phyloP scores from a whole-genome alignment of 2,329 filamentous ascomycete genomes.

The Trichothecium roseum region DNA sequence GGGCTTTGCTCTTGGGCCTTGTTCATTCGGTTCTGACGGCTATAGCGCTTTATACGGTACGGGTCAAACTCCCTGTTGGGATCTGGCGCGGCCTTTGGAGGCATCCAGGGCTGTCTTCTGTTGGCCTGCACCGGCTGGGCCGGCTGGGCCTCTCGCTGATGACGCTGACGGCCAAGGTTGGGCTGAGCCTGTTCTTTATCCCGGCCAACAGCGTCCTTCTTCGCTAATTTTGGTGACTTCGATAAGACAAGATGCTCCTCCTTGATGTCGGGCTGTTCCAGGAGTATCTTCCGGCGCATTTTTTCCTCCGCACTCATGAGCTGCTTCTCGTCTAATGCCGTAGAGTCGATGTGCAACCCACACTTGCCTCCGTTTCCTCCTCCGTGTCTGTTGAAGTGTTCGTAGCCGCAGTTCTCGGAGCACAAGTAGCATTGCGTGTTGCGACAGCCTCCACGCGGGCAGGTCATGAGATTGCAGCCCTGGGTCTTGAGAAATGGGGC shows the following conservation, averaged over 20 bases:
- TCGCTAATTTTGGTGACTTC: slow-evolving; percentile 41
- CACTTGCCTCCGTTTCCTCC: slow-evolving; percentile 40
- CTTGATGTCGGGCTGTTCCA: slow-evolving; percentile 50
- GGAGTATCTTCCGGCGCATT: slow-evolving; percentile 42
- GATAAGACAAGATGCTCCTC: slow-evolving; percentile 47
- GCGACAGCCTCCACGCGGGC: slow-evolving; percentile 40
- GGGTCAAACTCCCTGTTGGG: too few species aligned
- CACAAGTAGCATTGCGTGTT: slow-evolving; percentile 62
- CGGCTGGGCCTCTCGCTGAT: too few species aligned
- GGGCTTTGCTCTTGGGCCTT: too few species aligned
- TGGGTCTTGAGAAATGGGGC: slow-evolving; percentile 68
- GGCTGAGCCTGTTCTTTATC: slow-evolving; percentile 1
- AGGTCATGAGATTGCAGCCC: slow-evolving; percentile 80
- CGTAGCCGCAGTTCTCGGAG: slow-evolving; percentile 53
- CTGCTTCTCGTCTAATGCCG: slow-evolving; percentile 52
- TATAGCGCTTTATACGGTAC: too few species aligned
- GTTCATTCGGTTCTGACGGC: too few species aligned
- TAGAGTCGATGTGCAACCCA: too few species aligned
- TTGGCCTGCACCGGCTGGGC: too few species aligned
- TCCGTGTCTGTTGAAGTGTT: slow-evolving; percentile 54
- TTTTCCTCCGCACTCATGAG: slow-evolving; percentile 50
- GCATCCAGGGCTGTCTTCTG: too few species aligned
- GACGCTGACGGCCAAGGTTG: too few species aligned
- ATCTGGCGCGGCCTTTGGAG: too few species aligned
- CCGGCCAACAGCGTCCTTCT: slow-evolving; percentile 25